Base-by-base conservation (phyloP, 1,139 yeast genomes). In the Yueomyces sp. region DNA sequence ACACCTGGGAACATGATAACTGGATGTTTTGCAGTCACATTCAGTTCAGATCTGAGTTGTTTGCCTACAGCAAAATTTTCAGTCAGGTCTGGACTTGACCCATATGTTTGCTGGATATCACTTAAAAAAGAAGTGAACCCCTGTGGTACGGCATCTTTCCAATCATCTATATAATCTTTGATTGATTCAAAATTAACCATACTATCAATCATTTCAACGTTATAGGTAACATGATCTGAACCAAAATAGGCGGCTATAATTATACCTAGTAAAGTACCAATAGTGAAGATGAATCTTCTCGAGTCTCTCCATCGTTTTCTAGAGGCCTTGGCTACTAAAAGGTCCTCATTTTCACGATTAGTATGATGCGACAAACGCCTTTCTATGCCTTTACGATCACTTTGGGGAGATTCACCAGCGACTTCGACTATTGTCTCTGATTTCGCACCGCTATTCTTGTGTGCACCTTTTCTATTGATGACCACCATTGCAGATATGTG, bases 1-100 rank as follows among this genome's bases (percentile, higher is more conserved):
- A 91, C 97, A 2, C 98, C 98, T 0, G 98, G 98, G 27, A 91
- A 87, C 78, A 91, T 73, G 7, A 91, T 76, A 11, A 91, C 95
- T 12, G 95, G 95, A 60, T 76, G 72, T 48, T 81, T 75, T 1
- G 77, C 71, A 0, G 69, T 58, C 40, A 74, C 62, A 33, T 80
- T 75, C 38, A 74, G 72, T 31, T 67, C 70, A 4, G 66, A 60
- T 27, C 65, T 65, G 68, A 89, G 65, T 41, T 81, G 69, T 50
- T 72, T 74, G 2, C 98, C 98, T 27, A 87, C 95, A 1, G 93
- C 85, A 64, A 91, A 91, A 41, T 86, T 77, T 47, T 85, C 94
- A 4, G 93, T 78, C 4, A 81, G 70, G 36, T 81, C 81, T 67
- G 60, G 40, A 32, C 46, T 37, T 3, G 54, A 45, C 9, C 31